Conservation (phyloP, 2,329 filamentous ascomycete species). For the Ceratocystis cacaofunesta region DNA sequence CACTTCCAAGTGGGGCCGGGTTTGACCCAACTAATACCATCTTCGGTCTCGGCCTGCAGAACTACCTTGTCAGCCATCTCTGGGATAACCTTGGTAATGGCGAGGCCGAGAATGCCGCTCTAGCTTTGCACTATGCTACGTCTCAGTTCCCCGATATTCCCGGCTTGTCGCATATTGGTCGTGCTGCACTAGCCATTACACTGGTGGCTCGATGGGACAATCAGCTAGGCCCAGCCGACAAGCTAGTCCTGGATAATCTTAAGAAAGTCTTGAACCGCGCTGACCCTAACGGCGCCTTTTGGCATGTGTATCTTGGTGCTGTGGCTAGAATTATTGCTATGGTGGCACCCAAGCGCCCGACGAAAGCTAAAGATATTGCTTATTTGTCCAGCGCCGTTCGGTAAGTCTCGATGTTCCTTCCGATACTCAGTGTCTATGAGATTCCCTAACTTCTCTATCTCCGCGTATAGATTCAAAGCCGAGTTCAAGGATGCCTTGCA, state of each 20-base stretch:
- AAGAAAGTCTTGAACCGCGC: slow-evolving; percentile 28
- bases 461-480: background rate
- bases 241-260: slow-evolving; percentile 30
- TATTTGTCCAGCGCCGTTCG: slow-evolving; percentile 23
- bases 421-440: background rate
- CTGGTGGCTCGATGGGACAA: slow-evolving; percentile 63
- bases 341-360: slow-evolving; percentile 30
- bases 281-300: slow-evolving; percentile 31
- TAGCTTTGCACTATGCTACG: slow-evolving; percentile 58
- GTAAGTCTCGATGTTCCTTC: slow-evolving; percentile 25
- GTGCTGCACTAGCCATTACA: slow-evolving; percentile 56
- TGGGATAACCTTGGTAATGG: slow-evolving; percentile 38
- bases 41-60: slow-evolving; percentile 29
- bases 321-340: slow-evolving; percentile 31
- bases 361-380: slow-evolving; percentile 23
- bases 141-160: slow-evolving; percentile 53
- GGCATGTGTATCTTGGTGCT: slow-evolving; percentile 39
- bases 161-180: slow-evolving; percentile 56
- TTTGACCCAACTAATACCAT: slow-evolving; percentile 27
- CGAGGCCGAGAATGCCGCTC: slow-evolving; percentile 43
- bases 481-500: background rate
- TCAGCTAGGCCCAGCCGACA: slow-evolving; percentile 36
- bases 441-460: background rate
- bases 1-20: slow-evolving; percentile 27
- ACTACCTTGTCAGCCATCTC: slow-evolving; percentile 34